These are phyloP conservation scores for Urochloa ruziziensis DNA, from an alignment of 176 grass and related monocot genomes.

Conservation along the genomic window DNA sequence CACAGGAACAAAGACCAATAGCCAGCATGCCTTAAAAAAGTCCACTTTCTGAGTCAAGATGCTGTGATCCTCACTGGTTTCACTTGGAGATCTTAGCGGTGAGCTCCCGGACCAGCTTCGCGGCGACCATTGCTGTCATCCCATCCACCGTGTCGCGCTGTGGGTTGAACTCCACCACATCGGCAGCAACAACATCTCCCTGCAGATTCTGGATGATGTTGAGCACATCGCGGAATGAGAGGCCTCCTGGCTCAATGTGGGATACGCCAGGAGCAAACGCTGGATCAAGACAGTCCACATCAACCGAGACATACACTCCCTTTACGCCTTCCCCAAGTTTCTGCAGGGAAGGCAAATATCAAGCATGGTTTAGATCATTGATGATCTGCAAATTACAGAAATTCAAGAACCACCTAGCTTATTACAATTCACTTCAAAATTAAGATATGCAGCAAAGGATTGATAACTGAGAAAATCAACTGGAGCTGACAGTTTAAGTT, in stretches of 20 bases:
- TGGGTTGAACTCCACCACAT: constrained; percentile 98
- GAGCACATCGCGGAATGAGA: constrained; percentile 89
- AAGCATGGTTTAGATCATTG: background rate
- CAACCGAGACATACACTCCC: constrained; percentile 87
- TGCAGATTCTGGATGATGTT: constrained; percentile 96
- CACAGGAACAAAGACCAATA: background rate
- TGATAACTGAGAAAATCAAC: background rate
- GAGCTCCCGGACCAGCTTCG: constrained; percentile 89
- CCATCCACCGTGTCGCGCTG: constrained; percentile 94
- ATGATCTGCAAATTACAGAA: background rate
- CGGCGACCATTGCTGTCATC: constrained; percentile 97
- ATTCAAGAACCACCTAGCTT: background rate
- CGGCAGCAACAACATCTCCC: constrained; percentile 74
- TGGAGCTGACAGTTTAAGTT: background rate
- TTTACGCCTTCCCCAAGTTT: constrained; percentile 97
- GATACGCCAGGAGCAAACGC: constrained; percentile 96
- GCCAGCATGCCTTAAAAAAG: background rate
- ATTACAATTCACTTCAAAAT: background rate
- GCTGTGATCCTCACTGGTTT: background rate
- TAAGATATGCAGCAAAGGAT: background rate
- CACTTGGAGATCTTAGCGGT: constrained; percentile 96
- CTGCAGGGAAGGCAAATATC: constrained; percentile 28
- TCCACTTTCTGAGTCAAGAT: background rate
- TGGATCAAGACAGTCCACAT: constrained; percentile 91
- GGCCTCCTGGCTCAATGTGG: constrained; percentile 93